Evolutionary conservation across 805 yeast genomes (phyloP), one percentile per base, ranked within the genome.

Genomic region (Candida ortonii): DNA sequence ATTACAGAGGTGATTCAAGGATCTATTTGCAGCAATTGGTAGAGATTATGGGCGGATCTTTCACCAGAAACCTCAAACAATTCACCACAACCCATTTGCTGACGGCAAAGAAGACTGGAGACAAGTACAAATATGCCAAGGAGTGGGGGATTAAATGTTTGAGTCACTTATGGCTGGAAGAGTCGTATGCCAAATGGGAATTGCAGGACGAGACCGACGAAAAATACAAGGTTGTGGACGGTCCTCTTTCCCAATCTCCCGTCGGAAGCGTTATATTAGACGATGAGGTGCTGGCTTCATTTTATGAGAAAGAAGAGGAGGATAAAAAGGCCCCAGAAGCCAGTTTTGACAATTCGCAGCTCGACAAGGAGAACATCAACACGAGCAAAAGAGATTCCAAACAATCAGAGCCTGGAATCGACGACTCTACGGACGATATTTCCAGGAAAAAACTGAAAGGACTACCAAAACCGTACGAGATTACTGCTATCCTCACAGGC

Each of bases 121-220:
- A 71, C 36, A 90, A 90, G 59, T 86, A 73, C 50, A 72, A 70
- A 8, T 86, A 88, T 12, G 94, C 93, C 0, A 53, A 65, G 22
- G 69, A 70, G 41, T 88, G 96, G 96, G 46, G 58, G 3, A 61
- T 85, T 15, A 68, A 69, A 19, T 65, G 82, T 2, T 79, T 85
- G 1, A 88, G 84, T 51, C 96, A 87, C 58, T 52, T 80, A 10
- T 90, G 98, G 98, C 59, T 90, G 10, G 97, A 90, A 52, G 89
- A 84, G 35, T 73, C 87, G 25, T 90, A 70, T 43, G 64, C 72
- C 0, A 58, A 68, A 28, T 84, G 93, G 89, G 62, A 60, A 32
- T 45, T 68, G 5, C 68, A 71, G 45, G 75, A 78, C 27, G 68
- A 57, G 4, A 47, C 61, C 1, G 50, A 57, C 11, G 66, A 73